Percentiles rank a stretch among this genome's conserved stretches.
These are phyloP conservation scores for Coelastrella sp. DNA, from an alignment of 139 green algal species.

Conservation along the genomic window DNA sequence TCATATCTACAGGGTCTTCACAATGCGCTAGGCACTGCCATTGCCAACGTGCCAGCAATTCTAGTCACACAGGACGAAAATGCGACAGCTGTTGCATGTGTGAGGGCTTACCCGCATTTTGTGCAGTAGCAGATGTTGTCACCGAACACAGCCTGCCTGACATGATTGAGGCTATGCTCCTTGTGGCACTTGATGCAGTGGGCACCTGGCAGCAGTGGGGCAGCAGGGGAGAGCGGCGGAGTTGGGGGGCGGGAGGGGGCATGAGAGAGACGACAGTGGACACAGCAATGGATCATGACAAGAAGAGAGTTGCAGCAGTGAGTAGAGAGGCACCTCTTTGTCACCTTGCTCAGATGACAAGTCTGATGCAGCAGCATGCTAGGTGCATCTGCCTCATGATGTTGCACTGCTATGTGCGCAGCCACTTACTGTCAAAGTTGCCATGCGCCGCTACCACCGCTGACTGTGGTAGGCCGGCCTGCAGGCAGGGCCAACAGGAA, in stretches of 20 bases:
- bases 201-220: conserved; percentile 39
- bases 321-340: no score
- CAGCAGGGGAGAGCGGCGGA: neutral
- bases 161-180: conserved; percentile 56
- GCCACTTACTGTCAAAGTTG: conserved; percentile 83
- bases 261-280: no score
- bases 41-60: no score
- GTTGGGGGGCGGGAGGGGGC: no score
- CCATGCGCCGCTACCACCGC: conserved; percentile 87
- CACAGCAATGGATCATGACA: no score
- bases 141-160: conserved; percentile 58
- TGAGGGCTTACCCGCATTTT: conserved; percentile 28
- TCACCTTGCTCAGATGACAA: no score
- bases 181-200: conserved; percentile 68
- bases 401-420: neutral
- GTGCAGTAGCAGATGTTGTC: conserved; percentile 47
- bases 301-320: no score
- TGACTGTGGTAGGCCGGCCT: conserved; percentile 70
- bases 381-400: neutral
- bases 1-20: no score
- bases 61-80: neutral
- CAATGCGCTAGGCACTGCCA: no score
- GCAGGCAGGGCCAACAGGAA: neutral
- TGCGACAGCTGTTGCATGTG: neutral
- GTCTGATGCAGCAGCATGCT: neutral